phyloP scores from a whole-genome alignment of 129 eudicot genomes.

The Saussurea involucrata region DNA sequence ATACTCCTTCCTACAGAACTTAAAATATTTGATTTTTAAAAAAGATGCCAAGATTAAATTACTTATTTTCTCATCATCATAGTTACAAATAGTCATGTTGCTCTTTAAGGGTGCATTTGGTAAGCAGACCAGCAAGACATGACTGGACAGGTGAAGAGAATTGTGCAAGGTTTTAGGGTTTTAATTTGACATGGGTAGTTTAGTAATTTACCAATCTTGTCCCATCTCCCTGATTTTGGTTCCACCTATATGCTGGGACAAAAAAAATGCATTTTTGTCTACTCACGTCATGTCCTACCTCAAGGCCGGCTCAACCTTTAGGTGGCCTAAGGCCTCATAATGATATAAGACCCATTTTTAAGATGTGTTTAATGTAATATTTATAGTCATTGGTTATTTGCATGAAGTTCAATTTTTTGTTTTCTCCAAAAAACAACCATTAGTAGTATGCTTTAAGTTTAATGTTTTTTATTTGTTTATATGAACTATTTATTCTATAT shows the following conservation, averaged over 20 bases:
- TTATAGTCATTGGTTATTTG: no score
- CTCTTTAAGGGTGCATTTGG: no score
- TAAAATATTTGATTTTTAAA: neutral
- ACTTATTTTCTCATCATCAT: no score
- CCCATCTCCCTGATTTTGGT: neutral
- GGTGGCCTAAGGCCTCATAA: no score
- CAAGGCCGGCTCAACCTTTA: no score
- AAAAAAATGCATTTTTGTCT: neutral
- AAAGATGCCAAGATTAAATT: neutral
- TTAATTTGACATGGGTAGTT: neutral
- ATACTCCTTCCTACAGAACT: neutral
- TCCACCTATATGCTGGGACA: neutral
- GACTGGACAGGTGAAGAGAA: neutral
- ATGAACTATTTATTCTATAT: no score
- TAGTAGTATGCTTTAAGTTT: no score
- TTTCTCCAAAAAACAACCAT: no score
- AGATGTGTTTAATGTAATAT: no score
- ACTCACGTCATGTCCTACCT: neutral
- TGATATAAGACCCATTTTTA: no score
- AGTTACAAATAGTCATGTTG: neutral
- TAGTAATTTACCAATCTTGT: neutral
- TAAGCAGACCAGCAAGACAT: neutral
- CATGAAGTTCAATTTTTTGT: no score
- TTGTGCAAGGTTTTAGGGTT: neutral
- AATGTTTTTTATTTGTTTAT: no score